A percentile compares a stretch with the other conserved stretches of the same genome.
Evolutionary conservation across 495 filamentous ascomycete genomes (phyloP).

Genomic region (Penicillium cinerascens): DNA sequence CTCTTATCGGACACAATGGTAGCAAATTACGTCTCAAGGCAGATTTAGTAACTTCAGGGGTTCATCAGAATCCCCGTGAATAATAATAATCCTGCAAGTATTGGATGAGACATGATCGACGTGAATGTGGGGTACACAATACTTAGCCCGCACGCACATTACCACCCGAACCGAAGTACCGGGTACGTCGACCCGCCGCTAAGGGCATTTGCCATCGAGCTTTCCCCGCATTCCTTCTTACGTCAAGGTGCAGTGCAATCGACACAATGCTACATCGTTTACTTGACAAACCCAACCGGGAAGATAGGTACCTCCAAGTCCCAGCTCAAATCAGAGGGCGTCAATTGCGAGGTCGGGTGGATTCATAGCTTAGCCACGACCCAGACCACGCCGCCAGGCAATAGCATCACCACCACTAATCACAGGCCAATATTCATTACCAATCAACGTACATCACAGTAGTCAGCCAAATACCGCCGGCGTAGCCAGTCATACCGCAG

Average conservation of each 20-base stretch:
- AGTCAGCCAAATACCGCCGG: background rate
- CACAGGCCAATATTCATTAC: background rate
- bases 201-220: slow-evolving; percentile 13
- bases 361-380: too few relatives aligned
- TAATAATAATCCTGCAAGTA: background rate
- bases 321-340: background rate
- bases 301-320: background rate
- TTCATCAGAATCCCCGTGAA: background rate
- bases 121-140: background rate
- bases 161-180: background rate
- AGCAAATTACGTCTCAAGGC: too few relatives aligned
- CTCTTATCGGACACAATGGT: too few relatives aligned
- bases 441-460: background rate
- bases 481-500: background rate
- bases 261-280: background rate
- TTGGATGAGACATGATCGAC: background rate
- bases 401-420: background rate
- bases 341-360: background rate
- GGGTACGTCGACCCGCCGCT: background rate
- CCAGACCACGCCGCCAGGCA: background rate
- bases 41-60: background rate
- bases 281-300: background rate
- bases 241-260: slow-evolving; percentile 13
- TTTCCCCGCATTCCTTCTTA: slow-evolving; percentile 30
- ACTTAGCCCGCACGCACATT: background rate